Conservation (phyloP, 1,284 basidiomycete genomes). For the Fomitopsis betulina region DNA sequence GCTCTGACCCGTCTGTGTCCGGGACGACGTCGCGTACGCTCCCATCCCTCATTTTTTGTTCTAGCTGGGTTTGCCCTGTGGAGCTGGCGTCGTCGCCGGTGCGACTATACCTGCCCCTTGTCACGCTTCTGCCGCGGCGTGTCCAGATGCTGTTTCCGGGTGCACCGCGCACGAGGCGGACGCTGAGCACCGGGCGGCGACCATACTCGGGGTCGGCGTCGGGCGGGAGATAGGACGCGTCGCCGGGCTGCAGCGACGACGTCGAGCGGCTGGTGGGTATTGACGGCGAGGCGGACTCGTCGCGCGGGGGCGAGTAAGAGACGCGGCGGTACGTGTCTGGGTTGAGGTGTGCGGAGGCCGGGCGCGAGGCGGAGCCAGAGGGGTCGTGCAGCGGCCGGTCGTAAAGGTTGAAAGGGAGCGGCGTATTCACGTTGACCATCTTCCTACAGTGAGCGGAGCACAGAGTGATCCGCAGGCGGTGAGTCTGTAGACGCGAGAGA, state of each 20-base stretch:
- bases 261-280: constrained; percentile 28
- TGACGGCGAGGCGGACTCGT: constrained; percentile 21
- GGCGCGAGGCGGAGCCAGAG: constrained; percentile 19
- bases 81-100: constrained; percentile 15
- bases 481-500: constrained; percentile 1
- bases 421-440: constrained; percentile 68
- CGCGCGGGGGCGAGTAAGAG: constrained; percentile 21
- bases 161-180: constrained; percentile 19
- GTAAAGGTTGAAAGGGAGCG: constrained; percentile 63
- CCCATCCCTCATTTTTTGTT: background rate
- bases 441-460: constrained; percentile 36
- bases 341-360: constrained; percentile 13
- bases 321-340: constrained; percentile 7
- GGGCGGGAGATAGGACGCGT: constrained; percentile 27
- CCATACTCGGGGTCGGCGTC: constrained; percentile 22
- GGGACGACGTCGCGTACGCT: background rate
- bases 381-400: constrained; percentile 39
- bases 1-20: background rate
- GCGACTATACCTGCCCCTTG: constrained; percentile 23
- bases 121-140: constrained; percentile 17
- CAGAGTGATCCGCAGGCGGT: background rate
- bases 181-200: constrained; percentile 22
- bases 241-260: constrained; percentile 26
- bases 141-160: constrained; percentile 9
- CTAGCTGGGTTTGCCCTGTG: background rate